Conservation (phyloP, 495 filamentous ascomycete genomes). For the Penicillium coprophilum region DNA sequence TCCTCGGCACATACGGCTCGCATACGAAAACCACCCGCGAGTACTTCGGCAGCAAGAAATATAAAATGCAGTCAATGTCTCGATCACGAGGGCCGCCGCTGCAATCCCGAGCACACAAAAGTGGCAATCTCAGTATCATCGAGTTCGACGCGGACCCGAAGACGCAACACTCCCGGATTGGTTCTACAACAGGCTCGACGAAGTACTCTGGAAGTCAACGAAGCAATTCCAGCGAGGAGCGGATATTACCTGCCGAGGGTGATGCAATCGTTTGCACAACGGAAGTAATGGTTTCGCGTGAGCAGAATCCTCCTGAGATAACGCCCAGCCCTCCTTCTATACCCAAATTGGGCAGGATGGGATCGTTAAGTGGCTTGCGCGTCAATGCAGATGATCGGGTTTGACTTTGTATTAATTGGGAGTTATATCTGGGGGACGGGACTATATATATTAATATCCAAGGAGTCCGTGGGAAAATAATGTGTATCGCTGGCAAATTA, state of each 20-base stretch:
- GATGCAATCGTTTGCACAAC: slow-evolving; percentile 23
- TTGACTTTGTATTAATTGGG: slow-evolving; percentile 4
- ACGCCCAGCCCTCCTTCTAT: background rate
- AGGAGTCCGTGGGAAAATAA: background rate
- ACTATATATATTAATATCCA: background rate
- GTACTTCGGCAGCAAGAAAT: slow-evolving; percentile 14
- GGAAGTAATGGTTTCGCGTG: slow-evolving; percentile 21
- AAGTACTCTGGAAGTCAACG: slow-evolving; percentile 1
- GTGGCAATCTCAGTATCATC: slow-evolving; percentile 3
- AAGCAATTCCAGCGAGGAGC: slow-evolving; percentile 26
- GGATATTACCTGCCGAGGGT: slow-evolving; percentile 15
- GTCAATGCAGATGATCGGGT: slow-evolving; percentile 2
- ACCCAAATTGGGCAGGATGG: background rate
- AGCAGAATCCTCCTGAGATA: background rate
- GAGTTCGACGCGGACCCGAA: slow-evolving; percentile 1
- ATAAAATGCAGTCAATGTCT: slow-evolving; percentile 19
- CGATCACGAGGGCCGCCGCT: slow-evolving; percentile 5
- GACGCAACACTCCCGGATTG: background rate
- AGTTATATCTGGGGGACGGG: background rate
- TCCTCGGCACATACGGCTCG: slow-evolving; percentile 28
- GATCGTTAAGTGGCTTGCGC: background rate
- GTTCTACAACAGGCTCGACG: slow-evolving; percentile 7
- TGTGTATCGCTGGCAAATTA: background rate
- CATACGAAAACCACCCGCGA: slow-evolving; percentile 16
- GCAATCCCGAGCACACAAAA: background rate